Conservation (phyloP, 2,329 filamentous ascomycete genomes). For the Pseudogymnoascus sp. region DNA sequence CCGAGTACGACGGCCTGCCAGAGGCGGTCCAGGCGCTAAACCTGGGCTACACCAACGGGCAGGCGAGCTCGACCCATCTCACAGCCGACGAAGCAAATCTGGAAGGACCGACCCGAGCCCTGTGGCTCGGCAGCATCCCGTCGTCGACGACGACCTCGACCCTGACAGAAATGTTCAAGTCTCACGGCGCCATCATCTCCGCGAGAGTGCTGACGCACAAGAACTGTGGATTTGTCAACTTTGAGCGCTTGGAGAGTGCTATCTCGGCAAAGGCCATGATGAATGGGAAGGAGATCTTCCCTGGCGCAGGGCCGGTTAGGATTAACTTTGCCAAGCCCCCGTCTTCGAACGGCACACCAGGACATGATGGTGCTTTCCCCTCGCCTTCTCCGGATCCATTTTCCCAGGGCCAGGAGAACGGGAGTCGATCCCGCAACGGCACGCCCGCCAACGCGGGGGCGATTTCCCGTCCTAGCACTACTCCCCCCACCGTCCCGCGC, state of each 20-base stretch:
- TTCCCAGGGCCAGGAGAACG: conserved; percentile 45
- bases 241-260: conserved; percentile 83
- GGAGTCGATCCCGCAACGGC: conserved; percentile 26
- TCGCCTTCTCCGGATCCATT: conserved; percentile 88
- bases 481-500: conserved; percentile 59
- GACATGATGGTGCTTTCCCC: conserved; percentile 76
- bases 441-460: conserved; percentile 32
- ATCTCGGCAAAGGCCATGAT: conserved; percentile 78
- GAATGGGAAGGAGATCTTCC: conserved; percentile 98
- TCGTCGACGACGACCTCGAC: conserved; percentile 95
- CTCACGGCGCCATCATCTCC: conserved; percentile 85
- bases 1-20: conserved; percentile 70
- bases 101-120: conserved; percentile 81
- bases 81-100: conserved; percentile 68
- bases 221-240: conserved; percentile 98
- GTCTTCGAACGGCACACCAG: conserved; percentile 80
- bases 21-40: conserved; percentile 77
- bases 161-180: conserved; percentile 86
- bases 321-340: conserved; percentile 98
- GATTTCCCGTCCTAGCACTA: conserved; percentile 34
- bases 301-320: conserved; percentile 83
- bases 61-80: conserved; percentile 55
- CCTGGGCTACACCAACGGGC: conserved; percentile 56
- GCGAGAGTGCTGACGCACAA: conserved; percentile 94
- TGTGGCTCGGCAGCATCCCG: conserved; percentile 97